Conservation (phyloP, 2,329 filamentous ascomycete genomes). For the Celoporthe dispersa region DNA sequence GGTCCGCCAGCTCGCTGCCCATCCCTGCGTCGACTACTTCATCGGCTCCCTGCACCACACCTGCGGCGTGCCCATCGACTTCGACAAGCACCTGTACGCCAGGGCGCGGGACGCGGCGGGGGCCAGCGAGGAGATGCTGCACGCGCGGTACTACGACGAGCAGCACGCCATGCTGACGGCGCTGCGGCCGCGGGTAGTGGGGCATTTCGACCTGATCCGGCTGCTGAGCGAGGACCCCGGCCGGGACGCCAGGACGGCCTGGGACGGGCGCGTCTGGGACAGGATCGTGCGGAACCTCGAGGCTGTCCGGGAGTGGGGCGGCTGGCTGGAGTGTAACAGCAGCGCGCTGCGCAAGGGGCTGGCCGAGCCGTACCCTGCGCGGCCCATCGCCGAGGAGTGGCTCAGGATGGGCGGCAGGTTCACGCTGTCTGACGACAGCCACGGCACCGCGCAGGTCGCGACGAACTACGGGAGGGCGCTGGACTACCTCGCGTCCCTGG, state of each 20-base stretch:
- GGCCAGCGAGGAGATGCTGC: slow-evolving; percentile 72
- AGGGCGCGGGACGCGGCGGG: slow-evolving; percentile 48
- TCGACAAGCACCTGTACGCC: slow-evolving; percentile 69
- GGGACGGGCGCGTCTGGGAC: slow-evolving; percentile 69
- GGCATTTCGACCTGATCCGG: slow-evolving; percentile 92
- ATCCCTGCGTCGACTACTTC: slow-evolving; percentile 81
- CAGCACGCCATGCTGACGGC: slow-evolving; percentile 80
- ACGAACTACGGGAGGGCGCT: slow-evolving; percentile 77
- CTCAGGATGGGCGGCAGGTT: slow-evolving; percentile 75
- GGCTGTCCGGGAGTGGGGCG: slow-evolving; percentile 73
- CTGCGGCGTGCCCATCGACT: slow-evolving; percentile 86
- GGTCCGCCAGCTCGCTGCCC: slow-evolving; percentile 61
- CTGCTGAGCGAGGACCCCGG: slow-evolving; percentile 74
- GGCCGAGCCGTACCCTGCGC: slow-evolving; percentile 84
- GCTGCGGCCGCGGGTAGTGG: slow-evolving; percentile 77
- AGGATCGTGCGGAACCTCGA: slow-evolving; percentile 75
- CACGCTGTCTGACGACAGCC: slow-evolving; percentile 93
- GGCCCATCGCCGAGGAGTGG: slow-evolving; percentile 80
- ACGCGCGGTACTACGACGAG: slow-evolving; percentile 84
- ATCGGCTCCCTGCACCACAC: slow-evolving; percentile 93
- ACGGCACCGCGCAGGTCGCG: slow-evolving; percentile 85
- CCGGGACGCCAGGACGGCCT: slow-evolving; percentile 57
- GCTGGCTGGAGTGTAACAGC: slow-evolving; percentile 88
- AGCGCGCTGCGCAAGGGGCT: slow-evolving; percentile 87
- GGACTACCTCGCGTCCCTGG: slow-evolving; percentile 69